Base-by-base conservation (phyloP, 1,284 basidiomycete species). In the Ustilago nuda region DNA sequence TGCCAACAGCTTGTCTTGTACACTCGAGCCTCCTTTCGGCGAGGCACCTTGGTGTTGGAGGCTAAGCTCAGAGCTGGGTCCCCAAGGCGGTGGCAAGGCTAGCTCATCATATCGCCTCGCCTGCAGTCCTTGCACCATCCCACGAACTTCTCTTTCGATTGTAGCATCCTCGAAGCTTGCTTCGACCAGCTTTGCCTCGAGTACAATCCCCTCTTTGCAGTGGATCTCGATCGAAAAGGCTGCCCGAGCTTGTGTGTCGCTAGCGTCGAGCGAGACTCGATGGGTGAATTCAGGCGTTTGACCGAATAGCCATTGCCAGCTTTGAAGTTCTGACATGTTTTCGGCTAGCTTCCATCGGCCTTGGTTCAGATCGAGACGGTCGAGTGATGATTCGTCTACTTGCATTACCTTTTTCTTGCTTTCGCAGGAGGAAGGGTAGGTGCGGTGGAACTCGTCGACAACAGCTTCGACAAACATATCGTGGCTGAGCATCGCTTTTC, bases 221-320 rank as follows among this genome's bases (percentile, higher is more conserved):
- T 74, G 74, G 15, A 80, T 45, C 13, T 72, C 64, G 41, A 80
- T 55, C 33, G 64, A 55, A 27, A 80, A 77, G 4, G 62, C 35
- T 5, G 65, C 74, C 57, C 63, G 61, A 8, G 59, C 63, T 27
- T 37, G 45, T 32, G 51, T 19, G n/a, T 15, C 1, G 39, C 9
- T 12, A 19, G 37, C 15, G 27, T 63, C 70, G 11, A 70, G 53
- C 43, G 54, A 50, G 8, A 82, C 63, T 1, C 56, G 45, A 69
- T 88, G 87, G 0, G 85, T 92, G 84, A 99, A 98, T 84, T 96
- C 93, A 59, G 96, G 96, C 0, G 95, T 97, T 84, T 97, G 93
- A 0, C 95, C 96, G 82, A 91, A 98, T 35, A 90, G 89, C 95
- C 95, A 99, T 30, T 93, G 90, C 97, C 96, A 98, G 45, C 89